A percentile compares a stretch with the other conserved stretches of the same genome.
phyloP scores from a whole-genome alignment of 2,329 filamentous ascomycete species.

The Myriangium duriaei region DNA sequence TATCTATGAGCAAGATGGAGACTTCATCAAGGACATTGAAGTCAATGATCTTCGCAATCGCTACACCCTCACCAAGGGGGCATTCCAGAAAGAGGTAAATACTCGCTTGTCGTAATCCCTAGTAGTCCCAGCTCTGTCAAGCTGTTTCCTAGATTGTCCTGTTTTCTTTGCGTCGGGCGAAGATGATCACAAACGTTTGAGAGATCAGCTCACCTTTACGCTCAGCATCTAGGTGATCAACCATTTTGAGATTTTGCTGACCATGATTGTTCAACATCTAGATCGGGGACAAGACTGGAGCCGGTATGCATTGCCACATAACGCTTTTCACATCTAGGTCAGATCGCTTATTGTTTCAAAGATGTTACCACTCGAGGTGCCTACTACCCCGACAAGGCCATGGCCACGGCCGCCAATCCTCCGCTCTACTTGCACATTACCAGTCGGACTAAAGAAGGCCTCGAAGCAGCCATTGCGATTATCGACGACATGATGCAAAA shows the following conservation, averaged over 20 bases:
- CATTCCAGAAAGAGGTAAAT: constrained; percentile 99
- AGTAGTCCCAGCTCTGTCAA: background rate
- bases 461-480: constrained; percentile 74
- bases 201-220: constrained; percentile 35
- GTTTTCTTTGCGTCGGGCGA: background rate
- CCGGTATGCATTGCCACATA: constrained; percentile 69
- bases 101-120: constrained; percentile 48
- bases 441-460: constrained; percentile 79
- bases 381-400: constrained; percentile 94
- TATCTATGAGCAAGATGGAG: constrained; percentile 89
- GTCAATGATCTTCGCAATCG: constrained; percentile 96
- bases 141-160: background rate
- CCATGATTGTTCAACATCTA: constrained; percentile 75
- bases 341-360: constrained; percentile 55
- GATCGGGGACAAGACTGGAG: constrained; percentile 99
- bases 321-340: constrained; percentile 31
- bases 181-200: constrained; percentile 19
- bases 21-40: constrained; percentile 98
- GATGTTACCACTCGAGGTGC: constrained; percentile 97
- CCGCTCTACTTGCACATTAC: constrained; percentile 93
- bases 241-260: constrained; percentile 86
- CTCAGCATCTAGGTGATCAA: constrained; percentile 28
- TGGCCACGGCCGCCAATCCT: constrained; percentile 85
- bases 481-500: constrained; percentile 95
- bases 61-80: constrained; percentile 92